phyloP scores from a whole-genome alignment of 805 yeast genomes.

The Candida yuanshanica region DNA sequence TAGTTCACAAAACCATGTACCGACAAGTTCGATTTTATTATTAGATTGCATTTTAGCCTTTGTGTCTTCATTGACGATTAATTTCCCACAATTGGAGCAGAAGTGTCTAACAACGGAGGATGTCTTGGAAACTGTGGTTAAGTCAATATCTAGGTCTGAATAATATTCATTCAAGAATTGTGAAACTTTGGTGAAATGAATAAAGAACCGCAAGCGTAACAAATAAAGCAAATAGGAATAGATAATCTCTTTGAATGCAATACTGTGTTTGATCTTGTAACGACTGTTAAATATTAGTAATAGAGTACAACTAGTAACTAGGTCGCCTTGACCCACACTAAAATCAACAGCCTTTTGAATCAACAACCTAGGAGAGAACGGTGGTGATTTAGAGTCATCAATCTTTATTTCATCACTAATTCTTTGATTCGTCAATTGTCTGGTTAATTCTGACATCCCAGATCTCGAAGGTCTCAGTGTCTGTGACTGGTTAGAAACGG shows the following conservation, averaged over 20 bases:
- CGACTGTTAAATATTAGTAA: constrained; percentile 45
- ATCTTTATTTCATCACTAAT: constrained; percentile 1
- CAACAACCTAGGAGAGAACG: constrained; percentile 54
- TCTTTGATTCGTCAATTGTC: constrained; percentile 19
- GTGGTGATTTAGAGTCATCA: constrained; percentile 25
- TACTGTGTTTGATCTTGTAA: constrained; percentile 27
- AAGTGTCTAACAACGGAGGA: constrained; percentile 43
- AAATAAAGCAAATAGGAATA: constrained; percentile 49
- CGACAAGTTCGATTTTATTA: constrained; percentile 35
- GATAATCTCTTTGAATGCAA: constrained; percentile 49
- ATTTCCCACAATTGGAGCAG: constrained; percentile 54
- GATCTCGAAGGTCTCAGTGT: constrained; percentile 9
- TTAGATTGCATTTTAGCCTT: constrained; percentile 32
- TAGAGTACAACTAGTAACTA: constrained; percentile 53
- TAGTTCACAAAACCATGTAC: constrained; percentile 80
- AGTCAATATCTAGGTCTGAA: constrained; percentile 8
- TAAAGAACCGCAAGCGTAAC: constrained; percentile 44
- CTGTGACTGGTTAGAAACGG: background rate
- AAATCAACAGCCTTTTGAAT: constrained; percentile 48
- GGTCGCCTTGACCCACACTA: constrained; percentile 57
- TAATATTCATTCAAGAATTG: constrained; percentile 32
- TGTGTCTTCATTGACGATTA: constrained; percentile 54
- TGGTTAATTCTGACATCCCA: constrained; percentile 20
- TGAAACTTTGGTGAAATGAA: constrained; percentile 51
- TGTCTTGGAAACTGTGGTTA: constrained; percentile 14